Conservation (phyloP, 2,329 filamentous ascomycete species). For the Colletotrichum acutatum region DNA sequence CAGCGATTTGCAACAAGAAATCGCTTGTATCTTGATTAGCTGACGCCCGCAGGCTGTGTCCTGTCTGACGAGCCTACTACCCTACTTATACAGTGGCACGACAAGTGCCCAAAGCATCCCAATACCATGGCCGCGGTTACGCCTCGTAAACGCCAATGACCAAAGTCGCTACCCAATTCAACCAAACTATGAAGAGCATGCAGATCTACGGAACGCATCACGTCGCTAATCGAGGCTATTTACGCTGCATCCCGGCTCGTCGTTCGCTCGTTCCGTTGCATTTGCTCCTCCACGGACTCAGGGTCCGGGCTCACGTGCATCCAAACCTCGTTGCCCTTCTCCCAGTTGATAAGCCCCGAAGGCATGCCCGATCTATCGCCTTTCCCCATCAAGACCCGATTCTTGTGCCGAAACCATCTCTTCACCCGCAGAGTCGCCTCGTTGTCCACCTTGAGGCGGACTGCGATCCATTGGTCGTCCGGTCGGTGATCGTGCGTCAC, state of each 20-base stretch:
- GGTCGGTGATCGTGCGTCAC: constrained; percentile 65
- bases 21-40: background rate
- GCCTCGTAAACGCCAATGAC: background rate
- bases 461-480: constrained; percentile 67
- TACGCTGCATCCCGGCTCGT: background rate
- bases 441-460: constrained; percentile 66
- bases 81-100: background rate
- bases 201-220: background rate
- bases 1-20: background rate
- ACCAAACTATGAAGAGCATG: background rate
- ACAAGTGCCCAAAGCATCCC: background rate
- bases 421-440: constrained; percentile 64
- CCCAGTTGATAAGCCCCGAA: constrained; percentile 45
- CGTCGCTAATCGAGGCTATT: background rate
- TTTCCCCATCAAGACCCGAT: constrained; percentile 34
- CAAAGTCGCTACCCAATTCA: background rate
- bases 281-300: constrained; percentile 39
- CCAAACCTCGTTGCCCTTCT: constrained; percentile 44
- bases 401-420: constrained; percentile 54
- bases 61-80: background rate
- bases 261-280: constrained; percentile 11
- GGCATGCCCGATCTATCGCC: constrained; percentile 45
- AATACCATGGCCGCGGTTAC: background rate
- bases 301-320: constrained; percentile 44
- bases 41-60: background rate